These are phyloP conservation scores for Lodderomyces parapsilosis DNA, from an alignment of 1,139 yeast species.

Conservation along the genomic window DNA sequence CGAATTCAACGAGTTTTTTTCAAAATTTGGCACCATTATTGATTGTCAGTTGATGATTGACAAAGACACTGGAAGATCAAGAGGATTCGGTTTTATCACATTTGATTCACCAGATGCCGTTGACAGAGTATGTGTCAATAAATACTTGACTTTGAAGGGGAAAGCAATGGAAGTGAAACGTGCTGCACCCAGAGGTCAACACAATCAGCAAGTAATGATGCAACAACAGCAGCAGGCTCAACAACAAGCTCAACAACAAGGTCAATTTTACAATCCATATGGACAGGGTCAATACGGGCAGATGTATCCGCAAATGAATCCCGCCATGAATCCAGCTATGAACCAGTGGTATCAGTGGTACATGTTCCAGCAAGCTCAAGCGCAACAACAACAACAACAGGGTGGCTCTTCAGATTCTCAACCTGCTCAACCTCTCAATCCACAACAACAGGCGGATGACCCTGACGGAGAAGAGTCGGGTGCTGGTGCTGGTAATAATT, in stretches of 20 bases:
- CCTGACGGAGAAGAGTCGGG: constrained; percentile 15
- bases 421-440: constrained; percentile 53
- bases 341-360: constrained; percentile 84
- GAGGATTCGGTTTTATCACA: constrained; percentile 98
- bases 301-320: constrained; percentile 15
- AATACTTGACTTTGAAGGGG: constrained; percentile 81
- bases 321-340: constrained; percentile 74
- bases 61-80: constrained; percentile 94
- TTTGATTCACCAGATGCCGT: constrained; percentile 96
- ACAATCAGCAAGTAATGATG: constrained; percentile 38
- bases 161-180: constrained; percentile 93
- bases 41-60: constrained; percentile 98
- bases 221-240: constrained; percentile 42
- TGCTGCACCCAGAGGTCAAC: constrained; percentile 88
- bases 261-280: constrained; percentile 24
- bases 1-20: constrained; percentile 85
- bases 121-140: constrained; percentile 82
- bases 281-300: constrained; percentile 25
- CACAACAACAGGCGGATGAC: constrained; percentile 48
- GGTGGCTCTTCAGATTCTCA: constrained; percentile 33
- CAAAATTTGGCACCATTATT: constrained; percentile 87
- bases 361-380: constrained; percentile 51
- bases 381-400: constrained; percentile 12
- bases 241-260: constrained; percentile 20
- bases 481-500: neutral